Conservation (phyloP, 805 yeast genomes). For the Metschnikowia gruessii region DNA sequence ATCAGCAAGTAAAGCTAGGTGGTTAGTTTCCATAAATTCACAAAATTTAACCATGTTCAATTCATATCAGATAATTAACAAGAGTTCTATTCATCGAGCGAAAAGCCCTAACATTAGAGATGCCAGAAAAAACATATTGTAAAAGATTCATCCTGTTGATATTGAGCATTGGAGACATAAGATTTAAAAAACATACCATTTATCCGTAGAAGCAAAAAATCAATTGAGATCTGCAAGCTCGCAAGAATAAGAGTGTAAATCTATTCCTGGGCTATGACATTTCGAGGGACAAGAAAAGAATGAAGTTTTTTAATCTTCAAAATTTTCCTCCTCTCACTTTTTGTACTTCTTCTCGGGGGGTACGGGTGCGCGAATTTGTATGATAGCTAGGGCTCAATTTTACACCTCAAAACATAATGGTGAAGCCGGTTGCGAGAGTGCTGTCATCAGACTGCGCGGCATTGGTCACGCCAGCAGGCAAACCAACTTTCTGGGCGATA, state of each 20-base stretch:
- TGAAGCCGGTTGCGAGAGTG: constrained; percentile 16
- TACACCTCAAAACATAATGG: constrained; percentile 13
- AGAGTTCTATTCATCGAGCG: constrained; percentile 77
- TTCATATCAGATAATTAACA: constrained; percentile 60
- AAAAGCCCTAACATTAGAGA: constrained; percentile 85
- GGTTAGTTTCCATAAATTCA: constrained; percentile 6
- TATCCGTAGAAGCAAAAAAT: background rate
- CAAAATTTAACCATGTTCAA: background rate
- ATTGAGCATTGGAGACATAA: constrained; percentile 3
- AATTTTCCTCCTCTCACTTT: constrained; percentile 5
- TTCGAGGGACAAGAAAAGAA: background rate
- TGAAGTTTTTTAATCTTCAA: background rate
- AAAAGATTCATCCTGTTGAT: constrained; percentile 36
- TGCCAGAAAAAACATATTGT: constrained; percentile 76
- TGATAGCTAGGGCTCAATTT: constrained; percentile 8
- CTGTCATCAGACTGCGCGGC: constrained; percentile 14
- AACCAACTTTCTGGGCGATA: constrained; percentile 14
- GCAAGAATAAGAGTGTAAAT: too few species aligned
- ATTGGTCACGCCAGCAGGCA: constrained; percentile 7
- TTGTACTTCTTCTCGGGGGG: constrained; percentile 8
- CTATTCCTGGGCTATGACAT: background rate
- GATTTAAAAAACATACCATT: constrained; percentile 4
- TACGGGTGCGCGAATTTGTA: constrained; percentile 13
- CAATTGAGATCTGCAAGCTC: background rate
- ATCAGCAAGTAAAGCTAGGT: background rate